Percentiles rank a stretch among this genome's conserved stretches.
phyloP scores from a whole-genome alignment of 1,284 basidiomycete genomes.

The Chiua sp. region DNA sequence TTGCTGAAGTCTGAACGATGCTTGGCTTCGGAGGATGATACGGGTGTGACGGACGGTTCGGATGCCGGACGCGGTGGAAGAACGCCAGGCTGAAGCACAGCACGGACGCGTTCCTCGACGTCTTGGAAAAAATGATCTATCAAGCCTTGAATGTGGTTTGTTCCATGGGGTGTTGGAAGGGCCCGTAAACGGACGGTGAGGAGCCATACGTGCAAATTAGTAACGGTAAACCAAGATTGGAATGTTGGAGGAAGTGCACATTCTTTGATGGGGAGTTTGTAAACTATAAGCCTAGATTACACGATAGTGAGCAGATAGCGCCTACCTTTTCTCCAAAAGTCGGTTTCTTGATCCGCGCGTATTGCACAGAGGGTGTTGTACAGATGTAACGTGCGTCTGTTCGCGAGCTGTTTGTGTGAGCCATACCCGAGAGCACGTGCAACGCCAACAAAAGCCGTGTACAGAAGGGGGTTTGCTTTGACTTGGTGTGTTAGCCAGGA shows the following conservation, averaged over 20 bases:
- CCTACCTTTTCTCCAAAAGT: slow-evolving; percentile 73
- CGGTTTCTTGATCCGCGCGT: slow-evolving; percentile 62
- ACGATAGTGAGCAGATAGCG: slow-evolving; percentile 8
- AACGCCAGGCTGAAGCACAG: slow-evolving; percentile 71
- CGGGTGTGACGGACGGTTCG: slow-evolving; percentile 38
- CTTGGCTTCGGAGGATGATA: slow-evolving; percentile 38
- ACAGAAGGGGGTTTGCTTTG: slow-evolving; percentile 54
- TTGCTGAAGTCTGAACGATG: slow-evolving; percentile 14
- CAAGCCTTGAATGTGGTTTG: slow-evolving; percentile 77
- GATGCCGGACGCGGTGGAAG: slow-evolving; percentile 29
- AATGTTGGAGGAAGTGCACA: slow-evolving; percentile 93
- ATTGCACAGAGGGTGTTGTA: slow-evolving; percentile 64
- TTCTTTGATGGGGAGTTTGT: slow-evolving; percentile 43
- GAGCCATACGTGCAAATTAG: slow-evolving; percentile 93
- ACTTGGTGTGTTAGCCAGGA: slow-evolving; percentile 67
- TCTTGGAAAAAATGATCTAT: slow-evolving; percentile 98
- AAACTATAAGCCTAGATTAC: neutral
- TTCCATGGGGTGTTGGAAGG: slow-evolving; percentile 70
- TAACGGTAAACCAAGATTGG: slow-evolving; percentile 97
- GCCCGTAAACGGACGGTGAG: slow-evolving; percentile 79
- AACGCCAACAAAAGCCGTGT: slow-evolving; percentile 54
- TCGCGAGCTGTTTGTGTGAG: slow-evolving; percentile 65
- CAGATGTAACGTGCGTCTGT: slow-evolving; percentile 57
- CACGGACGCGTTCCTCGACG: slow-evolving; percentile 89
- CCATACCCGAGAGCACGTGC: slow-evolving; percentile 64